phyloP scores from a whole-genome alignment of 2,329 filamentous ascomycete species.

The Magnaporthales sp. region DNA sequence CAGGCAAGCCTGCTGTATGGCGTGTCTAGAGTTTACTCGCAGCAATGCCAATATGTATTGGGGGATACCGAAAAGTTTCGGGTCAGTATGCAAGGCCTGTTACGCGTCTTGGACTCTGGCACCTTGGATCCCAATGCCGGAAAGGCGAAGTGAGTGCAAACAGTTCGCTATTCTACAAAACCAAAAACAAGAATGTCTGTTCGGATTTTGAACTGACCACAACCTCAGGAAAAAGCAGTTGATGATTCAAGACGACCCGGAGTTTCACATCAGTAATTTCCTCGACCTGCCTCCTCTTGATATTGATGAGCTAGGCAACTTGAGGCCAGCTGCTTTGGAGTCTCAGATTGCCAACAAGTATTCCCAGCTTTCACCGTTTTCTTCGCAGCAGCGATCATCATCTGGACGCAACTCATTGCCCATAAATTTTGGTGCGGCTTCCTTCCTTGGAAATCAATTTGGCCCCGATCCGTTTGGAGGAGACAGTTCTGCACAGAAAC shows the following conservation, averaged over 20 bases:
- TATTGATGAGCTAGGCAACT: constrained; percentile 25
- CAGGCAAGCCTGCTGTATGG: constrained; percentile 86
- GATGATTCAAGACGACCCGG: constrained; percentile 71
- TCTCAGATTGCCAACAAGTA: constrained; percentile 29
- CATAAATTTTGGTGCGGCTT: constrained; percentile 10
- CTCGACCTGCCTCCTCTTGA: constrained; percentile 52
- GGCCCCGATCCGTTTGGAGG: constrained; percentile 10
- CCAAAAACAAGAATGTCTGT: too few relatives aligned
- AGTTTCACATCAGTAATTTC: constrained; percentile 55
- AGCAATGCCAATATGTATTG: constrained; percentile 83
- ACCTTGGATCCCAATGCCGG: constrained; percentile 63
- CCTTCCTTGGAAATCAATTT: constrained; percentile 7
- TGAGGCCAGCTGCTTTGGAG: constrained; percentile 18
- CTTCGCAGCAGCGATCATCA: constrained; percentile 20
- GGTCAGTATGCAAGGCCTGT: constrained; percentile 61
- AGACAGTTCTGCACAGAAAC: constrained; percentile 13
- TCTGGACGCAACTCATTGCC: constrained; percentile 7
- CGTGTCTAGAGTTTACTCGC: constrained; percentile 73
- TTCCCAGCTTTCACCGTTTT: constrained; percentile 37
- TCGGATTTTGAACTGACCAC: constrained; percentile 8
- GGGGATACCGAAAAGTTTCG: constrained; percentile 70
- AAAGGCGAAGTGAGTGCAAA: constrained; percentile 56
- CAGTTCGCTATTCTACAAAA: not conserved
- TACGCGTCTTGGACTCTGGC: constrained; percentile 45
- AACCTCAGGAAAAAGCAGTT: constrained; percentile 61